phyloP scores from a whole-genome alignment of 2,329 filamentous ascomycete species.

The Phaeosphaeriaceae sp. region DNA sequence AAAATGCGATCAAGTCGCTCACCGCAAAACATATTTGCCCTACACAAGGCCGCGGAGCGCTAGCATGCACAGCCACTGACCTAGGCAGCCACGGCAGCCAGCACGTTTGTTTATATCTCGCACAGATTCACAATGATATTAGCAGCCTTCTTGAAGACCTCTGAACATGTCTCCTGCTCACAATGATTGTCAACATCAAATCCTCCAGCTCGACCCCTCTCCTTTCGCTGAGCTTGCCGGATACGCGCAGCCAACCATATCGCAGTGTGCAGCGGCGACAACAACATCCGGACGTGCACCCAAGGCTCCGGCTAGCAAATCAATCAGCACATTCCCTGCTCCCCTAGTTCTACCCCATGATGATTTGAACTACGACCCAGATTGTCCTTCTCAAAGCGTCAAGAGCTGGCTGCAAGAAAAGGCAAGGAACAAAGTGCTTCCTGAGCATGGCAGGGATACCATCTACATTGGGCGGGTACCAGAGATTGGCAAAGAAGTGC shows the following conservation, averaged over 20 bases:
- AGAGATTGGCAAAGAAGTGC: slow-evolving; percentile 44
- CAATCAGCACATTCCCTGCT: slow-evolving; percentile 58
- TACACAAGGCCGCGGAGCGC: not conserved
- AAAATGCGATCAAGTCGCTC: not conserved
- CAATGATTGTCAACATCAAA: slow-evolving; percentile 4
- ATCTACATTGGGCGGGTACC: slow-evolving; percentile 65
- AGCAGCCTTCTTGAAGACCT: not conserved
- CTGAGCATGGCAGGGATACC: slow-evolving; percentile 47
- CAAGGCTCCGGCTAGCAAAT: slow-evolving; percentile 3
- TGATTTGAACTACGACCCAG: slow-evolving; percentile 63
- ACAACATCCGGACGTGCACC: slow-evolving; percentile 18
- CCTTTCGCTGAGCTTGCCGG: slow-evolving; percentile 45
- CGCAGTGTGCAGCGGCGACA: slow-evolving; percentile 32
- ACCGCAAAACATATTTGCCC: not conserved
- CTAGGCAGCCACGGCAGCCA: slow-evolving; percentile 1
- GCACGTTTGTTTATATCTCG: not conserved
- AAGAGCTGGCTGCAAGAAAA: slow-evolving; percentile 57
- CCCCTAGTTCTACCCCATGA: slow-evolving; percentile 69
- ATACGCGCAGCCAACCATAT: slow-evolving; percentile 38
- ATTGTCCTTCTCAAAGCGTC: slow-evolving; percentile 61
- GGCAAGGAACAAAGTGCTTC: slow-evolving; percentile 59
- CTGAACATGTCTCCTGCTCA: not conserved
- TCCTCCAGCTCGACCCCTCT: slow-evolving; percentile 35
- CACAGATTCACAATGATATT: not conserved
- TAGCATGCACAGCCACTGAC: not conserved